These are phyloP conservation scores for Vitis hybrid DNA, from an alignment of 177 flowering plant genomes.

Conservation along the genomic window DNA sequence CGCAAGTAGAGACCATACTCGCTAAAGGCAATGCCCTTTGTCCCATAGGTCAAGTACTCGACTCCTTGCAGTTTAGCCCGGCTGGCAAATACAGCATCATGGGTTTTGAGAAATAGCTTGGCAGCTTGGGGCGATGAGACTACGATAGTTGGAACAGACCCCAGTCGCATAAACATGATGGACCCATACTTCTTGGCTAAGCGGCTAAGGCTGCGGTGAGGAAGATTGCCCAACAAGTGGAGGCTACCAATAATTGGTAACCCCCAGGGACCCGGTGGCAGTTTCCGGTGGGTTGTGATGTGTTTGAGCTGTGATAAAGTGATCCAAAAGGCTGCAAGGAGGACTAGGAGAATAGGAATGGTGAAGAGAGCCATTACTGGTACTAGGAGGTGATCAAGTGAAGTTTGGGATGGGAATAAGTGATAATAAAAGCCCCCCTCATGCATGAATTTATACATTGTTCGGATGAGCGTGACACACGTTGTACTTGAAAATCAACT, in stretches of 20 bases:
- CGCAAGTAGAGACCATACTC: constrained; percentile 10
- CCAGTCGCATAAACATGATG: constrained; percentile 26
- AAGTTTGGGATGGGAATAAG: no score
- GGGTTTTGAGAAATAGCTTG: constrained; percentile 25
- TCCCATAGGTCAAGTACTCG: neutral
- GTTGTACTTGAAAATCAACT: no score
- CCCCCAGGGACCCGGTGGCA: constrained; percentile 7
- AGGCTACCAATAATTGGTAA: constrained; percentile 29
- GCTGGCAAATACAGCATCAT: constrained; percentile 26
- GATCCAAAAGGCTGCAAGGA: no score
- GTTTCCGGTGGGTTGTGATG: constrained; percentile 10
- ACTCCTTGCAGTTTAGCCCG: neutral
- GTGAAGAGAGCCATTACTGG: no score
- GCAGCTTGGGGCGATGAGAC: constrained; percentile 32
- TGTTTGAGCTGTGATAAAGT: no score
- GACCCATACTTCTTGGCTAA: constrained; percentile 28
- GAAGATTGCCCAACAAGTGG: constrained; percentile 25
- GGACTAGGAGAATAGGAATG: no score
- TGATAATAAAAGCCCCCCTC: no score
- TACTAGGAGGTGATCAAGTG: no score
- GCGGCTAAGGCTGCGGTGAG: constrained; percentile 17
- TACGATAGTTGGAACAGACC: constrained; percentile 18
- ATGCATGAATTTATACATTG: no score
- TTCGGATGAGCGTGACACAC: no score
- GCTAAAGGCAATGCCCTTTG: constrained; percentile 7